Percentiles rank a stretch among this genome's conserved stretches.
Conservation (phyloP, 306 rosid genomes). For the Prunus padus region DNA sequence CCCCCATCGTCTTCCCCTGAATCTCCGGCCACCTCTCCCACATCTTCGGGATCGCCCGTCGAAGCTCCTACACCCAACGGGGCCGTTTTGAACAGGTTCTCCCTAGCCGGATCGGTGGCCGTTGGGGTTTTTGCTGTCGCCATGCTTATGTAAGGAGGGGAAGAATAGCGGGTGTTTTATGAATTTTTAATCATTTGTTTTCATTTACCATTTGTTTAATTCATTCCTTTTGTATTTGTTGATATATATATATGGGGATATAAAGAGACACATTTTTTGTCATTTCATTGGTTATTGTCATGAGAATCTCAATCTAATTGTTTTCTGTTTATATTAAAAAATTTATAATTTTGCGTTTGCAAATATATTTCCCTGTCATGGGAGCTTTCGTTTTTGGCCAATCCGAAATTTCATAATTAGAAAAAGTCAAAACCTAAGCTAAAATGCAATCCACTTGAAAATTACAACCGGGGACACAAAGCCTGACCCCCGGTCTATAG, state of each 20-base stretch:
- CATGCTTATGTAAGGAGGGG: conserved; percentile 26
- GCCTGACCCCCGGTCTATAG: accelerated
- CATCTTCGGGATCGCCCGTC: not conserved
- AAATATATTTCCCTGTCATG: too few relatives aligned
- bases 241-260: not conserved
- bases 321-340: too few relatives aligned
- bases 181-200: not conserved
- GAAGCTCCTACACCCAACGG: conserved; percentile 17
- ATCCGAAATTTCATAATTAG: too few relatives aligned
- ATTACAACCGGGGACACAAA: too few relatives aligned
- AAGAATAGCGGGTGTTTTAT: not conserved
- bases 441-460: too few relatives aligned
- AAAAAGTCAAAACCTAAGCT: too few relatives aligned
- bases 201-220: not conserved
- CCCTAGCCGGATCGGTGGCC: conserved; percentile 32
- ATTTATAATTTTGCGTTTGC: too few relatives aligned
- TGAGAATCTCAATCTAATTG: too few relatives aligned
- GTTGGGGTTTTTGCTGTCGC: conserved; percentile 30
- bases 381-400: too few relatives aligned
- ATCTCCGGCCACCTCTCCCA: not conserved
- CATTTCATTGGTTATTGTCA: too few relatives aligned
- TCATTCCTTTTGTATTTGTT: too few relatives aligned
- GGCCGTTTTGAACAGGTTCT: conserved; percentile 13
- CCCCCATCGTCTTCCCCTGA: conserved; percentile 11
- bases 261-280: not conserved